Conservation (phyloP, 225 moss, liverwort and hornwort species). For the Thuidium tamariscinum region DNA sequence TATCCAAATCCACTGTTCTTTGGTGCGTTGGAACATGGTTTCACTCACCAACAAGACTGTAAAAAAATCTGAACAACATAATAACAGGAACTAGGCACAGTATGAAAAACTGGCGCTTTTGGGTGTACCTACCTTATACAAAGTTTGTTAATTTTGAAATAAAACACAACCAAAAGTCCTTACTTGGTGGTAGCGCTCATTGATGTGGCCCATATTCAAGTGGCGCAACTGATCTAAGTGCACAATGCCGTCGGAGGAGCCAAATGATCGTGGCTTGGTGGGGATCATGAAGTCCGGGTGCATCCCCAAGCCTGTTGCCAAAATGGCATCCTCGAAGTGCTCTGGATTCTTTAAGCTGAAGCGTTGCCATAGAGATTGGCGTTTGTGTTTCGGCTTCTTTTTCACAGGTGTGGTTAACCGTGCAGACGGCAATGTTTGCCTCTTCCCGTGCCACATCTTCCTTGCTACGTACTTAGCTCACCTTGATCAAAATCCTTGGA, state of each 20-base stretch:
- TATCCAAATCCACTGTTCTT: too few species aligned
- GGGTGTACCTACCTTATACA: too few species aligned
- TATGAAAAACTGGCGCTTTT: too few species aligned
- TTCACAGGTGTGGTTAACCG: neutral
- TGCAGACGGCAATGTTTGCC: neutral
- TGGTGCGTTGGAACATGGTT: too few species aligned
- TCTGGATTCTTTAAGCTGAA: neutral
- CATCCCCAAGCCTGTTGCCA: neutral
- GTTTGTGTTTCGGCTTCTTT: neutral
- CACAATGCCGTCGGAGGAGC: neutral
- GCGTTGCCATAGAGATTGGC: neutral
- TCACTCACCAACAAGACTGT: too few species aligned
- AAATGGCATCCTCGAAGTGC: constrained; percentile 4
- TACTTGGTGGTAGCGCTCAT: constrained; percentile 11
- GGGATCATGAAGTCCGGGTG: constrained; percentile 29
- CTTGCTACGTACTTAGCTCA: neutral
- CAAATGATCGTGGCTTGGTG: neutral
- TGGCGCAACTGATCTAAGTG: constrained; percentile 9
- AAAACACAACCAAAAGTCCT: neutral
- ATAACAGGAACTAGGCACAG: too few species aligned
- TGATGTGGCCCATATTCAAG: constrained; percentile 48
- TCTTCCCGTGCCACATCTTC: constrained; percentile 13
- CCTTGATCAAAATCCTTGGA: neutral
- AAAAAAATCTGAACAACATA: too few species aligned
- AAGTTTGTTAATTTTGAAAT: neutral